Base-by-base conservation (phyloP, 352 stramenopile species). In the Pilasporangium apinafurcum region DNA sequence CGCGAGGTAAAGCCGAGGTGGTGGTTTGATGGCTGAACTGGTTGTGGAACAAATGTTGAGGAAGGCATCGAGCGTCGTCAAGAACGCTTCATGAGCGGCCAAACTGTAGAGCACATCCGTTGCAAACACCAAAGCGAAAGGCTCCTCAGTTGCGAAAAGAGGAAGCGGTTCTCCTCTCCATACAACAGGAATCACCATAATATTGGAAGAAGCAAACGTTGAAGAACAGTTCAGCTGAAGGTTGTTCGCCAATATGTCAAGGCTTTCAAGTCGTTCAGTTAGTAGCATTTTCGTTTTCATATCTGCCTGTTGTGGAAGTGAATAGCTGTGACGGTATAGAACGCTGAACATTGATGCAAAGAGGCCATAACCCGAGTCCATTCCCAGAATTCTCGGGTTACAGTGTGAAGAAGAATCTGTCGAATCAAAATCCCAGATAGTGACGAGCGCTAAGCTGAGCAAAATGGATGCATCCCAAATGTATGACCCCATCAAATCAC, bases 61-160 rank as follows among this genome's bases (percentile, higher is more conserved):
- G 17, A 44, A 21, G 8, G 13, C 21, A 22, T 49, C 38, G 1
- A 87, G 49, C 12, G 75, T 77, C 8, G 33, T 34, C 2, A 84
- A 51, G 2, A 84, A 49, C 12, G 39, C 30, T 26, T 75, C 57
- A 37, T 87, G 75, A 1, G 59, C 48, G 8, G 50, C 52, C 75
- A 71, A 87, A 44, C 72, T 60, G 51, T 87, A 87, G 26, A 87
- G 35, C 37, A 87, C 75, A 28, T 87, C 71, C 2, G 64, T 52
- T 12, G 68, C 71, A 20, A 85, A 64, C 8, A 84, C 40, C 1
- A 71, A 22, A 24, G 56, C 38, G 4, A 73, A 18, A 12, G 16
- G 6, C 4, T 21, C 25, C 25, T 10, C 46, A 16, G 8, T 28
- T 1, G 17, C 7, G 4, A 21, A 9, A 5, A 9, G 16, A 8